These are phyloP conservation scores for Phytophthora podocarpi DNA, from an alignment of 352 stramenopile species.

Conservation along the genomic window DNA sequence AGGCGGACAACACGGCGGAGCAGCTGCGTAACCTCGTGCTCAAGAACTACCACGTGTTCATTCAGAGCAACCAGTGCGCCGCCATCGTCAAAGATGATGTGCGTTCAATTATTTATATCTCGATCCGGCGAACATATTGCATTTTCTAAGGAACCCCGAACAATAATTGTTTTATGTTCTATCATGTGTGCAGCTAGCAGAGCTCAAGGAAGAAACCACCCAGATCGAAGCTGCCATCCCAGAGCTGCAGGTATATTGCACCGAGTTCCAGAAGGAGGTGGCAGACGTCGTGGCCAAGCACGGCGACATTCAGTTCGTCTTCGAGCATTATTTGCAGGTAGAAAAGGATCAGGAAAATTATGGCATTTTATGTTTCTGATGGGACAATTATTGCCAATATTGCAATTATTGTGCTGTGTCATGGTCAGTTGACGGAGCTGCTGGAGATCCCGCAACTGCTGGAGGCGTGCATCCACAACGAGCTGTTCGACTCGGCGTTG, in stretches of 20 bases:
- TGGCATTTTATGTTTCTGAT: too few relatives aligned
- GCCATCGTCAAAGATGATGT: slow-evolving; percentile 83
- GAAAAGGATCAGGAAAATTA: too few relatives aligned
- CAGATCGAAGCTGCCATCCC: slow-evolving; percentile 58
- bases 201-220: slow-evolving; percentile 74
- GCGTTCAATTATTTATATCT: slow-evolving; percentile 6
- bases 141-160: too few relatives aligned
- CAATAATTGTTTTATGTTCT: slow-evolving; percentile 11
- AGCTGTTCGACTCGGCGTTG: slow-evolving; percentile 96
- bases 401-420: slow-evolving; percentile 13
- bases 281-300: slow-evolving; percentile 67
- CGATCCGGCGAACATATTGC: too few relatives aligned
- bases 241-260: slow-evolving; percentile 59
- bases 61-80: slow-evolving; percentile 90
- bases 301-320: slow-evolving; percentile 88
- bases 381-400: slow-evolving; percentile 14
- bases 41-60: slow-evolving; percentile 92
- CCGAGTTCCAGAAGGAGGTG: slow-evolving; percentile 58
- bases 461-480: slow-evolving; percentile 96
- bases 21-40: slow-evolving; percentile 83
- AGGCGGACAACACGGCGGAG: slow-evolving; percentile 78
- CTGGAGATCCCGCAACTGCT: slow-evolving; percentile 98
- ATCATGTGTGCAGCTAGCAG: slow-evolving; percentile 49
- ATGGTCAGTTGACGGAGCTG: slow-evolving; percentile 92
- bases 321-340: slow-evolving; percentile 90